A percentile compares a stretch with the other conserved stretches of the same genome.
Evolutionary conservation across 129 eudicot genomes (phyloP).

Genomic region (Tagetes erecta): DNA sequence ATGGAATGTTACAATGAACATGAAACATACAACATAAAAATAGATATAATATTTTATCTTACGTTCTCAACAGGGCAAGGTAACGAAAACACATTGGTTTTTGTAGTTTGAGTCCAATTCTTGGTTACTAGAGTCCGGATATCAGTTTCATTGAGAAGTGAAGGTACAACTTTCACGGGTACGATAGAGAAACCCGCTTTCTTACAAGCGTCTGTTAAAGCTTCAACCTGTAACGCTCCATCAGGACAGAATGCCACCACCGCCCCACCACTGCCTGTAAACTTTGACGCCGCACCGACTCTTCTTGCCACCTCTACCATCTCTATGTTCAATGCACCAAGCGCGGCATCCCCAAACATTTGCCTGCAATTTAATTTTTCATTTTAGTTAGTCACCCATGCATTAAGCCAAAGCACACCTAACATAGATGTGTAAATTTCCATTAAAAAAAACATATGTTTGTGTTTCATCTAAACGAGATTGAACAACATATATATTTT

Average conservation of each 20-base stretch:
- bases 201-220: conserved; percentile 61
- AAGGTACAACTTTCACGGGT: conserved; percentile 54
- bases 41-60: neutral
- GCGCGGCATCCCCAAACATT: conserved; percentile 87
- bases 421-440: too few relatives aligned
- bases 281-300: conserved; percentile 91
- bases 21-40: neutral
- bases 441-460: too few relatives aligned
- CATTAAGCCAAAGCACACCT: too few relatives aligned
- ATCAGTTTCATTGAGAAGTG: conserved; percentile 55
- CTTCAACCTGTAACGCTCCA: conserved; percentile 67
- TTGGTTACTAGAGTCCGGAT: conserved; percentile 36
- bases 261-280: conserved; percentile 97
- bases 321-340: conserved; percentile 77
- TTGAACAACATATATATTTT: too few relatives aligned
- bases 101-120: conserved; percentile 1
- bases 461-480: too few relatives aligned
- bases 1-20: neutral
- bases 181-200: conserved; percentile 59
- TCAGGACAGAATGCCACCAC: conserved; percentile 84
- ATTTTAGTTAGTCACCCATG: too few relatives aligned
- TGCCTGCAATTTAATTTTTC: conserved; percentile 33
- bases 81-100: conserved; percentile 1
- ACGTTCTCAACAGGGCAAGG: conserved; percentile 9
- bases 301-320: conserved; percentile 88